Evolutionary conservation across 495 filamentous ascomycete genomes (phyloP).

Genomic region (Chlorociboria aeruginascens): DNA sequence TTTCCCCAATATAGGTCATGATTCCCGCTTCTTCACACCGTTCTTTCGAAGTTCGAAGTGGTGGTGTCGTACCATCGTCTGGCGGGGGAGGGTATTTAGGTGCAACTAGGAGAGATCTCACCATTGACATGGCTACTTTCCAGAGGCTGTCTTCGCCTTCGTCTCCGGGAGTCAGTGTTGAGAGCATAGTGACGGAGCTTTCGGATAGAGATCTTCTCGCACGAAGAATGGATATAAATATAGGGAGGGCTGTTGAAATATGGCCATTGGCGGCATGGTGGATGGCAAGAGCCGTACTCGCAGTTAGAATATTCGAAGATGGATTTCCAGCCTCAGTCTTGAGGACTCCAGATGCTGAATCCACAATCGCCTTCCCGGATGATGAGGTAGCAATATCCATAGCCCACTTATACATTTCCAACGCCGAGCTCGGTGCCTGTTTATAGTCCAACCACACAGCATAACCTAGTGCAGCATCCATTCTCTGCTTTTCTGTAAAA

Average conservation of each 20-base stretch:
- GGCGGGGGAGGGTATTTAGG: constrained; percentile 53
- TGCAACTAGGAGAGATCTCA: constrained; percentile 30
- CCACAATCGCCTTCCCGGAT: constrained; percentile 36
- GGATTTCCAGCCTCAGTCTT: constrained; percentile 36
- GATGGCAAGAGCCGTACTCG: constrained; percentile 65
- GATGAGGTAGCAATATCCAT: constrained; percentile 48
- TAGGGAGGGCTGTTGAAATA: constrained; percentile 57
- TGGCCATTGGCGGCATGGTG: constrained; percentile 59
- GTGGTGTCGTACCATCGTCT: constrained; percentile 51
- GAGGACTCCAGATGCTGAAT: constrained; percentile 49
- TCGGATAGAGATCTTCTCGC: constrained; percentile 41
- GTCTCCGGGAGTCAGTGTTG: constrained; percentile 5
- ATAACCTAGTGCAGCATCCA: constrained; percentile 71
- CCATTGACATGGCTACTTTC: constrained; percentile 12
- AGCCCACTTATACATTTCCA: constrained; percentile 59
- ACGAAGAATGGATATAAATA: constrained; percentile 74
- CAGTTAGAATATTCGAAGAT: constrained; percentile 58
- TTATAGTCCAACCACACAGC: constrained; percentile 77
- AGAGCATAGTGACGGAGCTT: constrained; percentile 1
- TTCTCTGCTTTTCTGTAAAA: constrained; percentile 57
- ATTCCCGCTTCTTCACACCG: constrained; percentile 75
- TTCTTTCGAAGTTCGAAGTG: constrained; percentile 44
- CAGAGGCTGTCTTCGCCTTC: background rate
- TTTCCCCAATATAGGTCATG: constrained; percentile 87
- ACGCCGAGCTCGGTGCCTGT: constrained; percentile 42